These are phyloP conservation scores for Aspergillus niger DNA, from an alignment of 2,329 filamentous ascomycete genomes.

Conservation along the genomic window DNA sequence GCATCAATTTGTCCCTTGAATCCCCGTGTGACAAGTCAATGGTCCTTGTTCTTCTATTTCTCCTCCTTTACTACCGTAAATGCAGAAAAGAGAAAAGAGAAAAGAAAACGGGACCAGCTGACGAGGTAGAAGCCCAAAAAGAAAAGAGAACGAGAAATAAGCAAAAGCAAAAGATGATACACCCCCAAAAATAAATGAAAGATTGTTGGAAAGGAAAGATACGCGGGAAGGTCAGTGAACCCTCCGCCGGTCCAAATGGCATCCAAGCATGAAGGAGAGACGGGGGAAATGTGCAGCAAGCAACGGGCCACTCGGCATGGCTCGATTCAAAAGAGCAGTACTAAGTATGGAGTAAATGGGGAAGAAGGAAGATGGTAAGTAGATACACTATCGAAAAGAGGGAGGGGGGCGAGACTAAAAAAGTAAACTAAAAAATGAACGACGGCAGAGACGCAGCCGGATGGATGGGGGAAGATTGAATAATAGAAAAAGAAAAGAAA, in stretches of 20 bases:
- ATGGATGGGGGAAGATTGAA: background rate
- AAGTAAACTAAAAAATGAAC: background rate
- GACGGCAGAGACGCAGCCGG: background rate
- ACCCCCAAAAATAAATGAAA: background rate
- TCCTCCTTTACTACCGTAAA: background rate
- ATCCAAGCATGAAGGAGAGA: conserved; percentile 12
- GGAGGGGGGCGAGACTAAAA: background rate
- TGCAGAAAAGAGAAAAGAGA: background rate
- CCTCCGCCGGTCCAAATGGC: conserved; percentile 10
- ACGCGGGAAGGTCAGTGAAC: conserved; percentile 10
- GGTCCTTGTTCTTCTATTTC: background rate
- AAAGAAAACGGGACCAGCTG: background rate
- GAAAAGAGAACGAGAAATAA: background rate
- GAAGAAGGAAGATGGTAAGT: background rate
- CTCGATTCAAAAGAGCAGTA: background rate
- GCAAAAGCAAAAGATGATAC: background rate
- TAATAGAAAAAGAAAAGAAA: background rate
- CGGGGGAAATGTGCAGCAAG: background rate
- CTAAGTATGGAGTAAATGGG: background rate
- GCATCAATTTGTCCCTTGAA: background rate
- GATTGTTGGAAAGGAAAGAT: background rate
- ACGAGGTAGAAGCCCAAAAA: background rate
- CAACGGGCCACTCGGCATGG: conserved; percentile 6
- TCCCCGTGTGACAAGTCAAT: too few species aligned
- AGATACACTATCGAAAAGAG: background rate